Evolutionary conservation across 495 filamentous ascomycete genomes (phyloP), one percentile per base, ranked within the genome.

Genomic region (Annulohypoxylon bovei): DNA sequence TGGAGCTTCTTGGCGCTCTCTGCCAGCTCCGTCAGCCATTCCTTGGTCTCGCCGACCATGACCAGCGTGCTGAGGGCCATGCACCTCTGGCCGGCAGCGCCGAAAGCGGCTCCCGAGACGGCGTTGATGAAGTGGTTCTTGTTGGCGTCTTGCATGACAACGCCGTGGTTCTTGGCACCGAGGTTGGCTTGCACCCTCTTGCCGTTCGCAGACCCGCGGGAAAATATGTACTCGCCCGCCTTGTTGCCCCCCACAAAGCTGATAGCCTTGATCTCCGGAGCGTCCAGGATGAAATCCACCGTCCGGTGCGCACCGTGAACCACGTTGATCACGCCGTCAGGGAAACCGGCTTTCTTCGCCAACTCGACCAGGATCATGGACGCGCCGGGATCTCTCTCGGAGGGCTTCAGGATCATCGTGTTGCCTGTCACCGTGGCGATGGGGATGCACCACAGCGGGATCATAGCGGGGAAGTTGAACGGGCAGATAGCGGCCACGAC

Each of bases 381-480:
- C 18, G 96, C 96, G 55, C 95, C 95, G n/a, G 95, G 95, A 68
- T 98, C 95, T 67, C 95, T 92, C 84, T 99, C 95, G 0, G 95
- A 99, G 3, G 95, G 95, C 87, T 99, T 99, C 62, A 99, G 81
- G 72, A 99, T 88, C 65, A 98, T 81, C 27, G 92, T 95, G 83
- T 99, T 99, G 53, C 95, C 96, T 9, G 93, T 96, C 2, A 96
- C 88, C 11, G 94, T 97, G 40, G 95, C 96, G 76, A 98, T 89
- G 18, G 95, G 96, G 60, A 98, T 96, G 58, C 87, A 96, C 95
- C 95, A 99, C 7, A 99, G 85, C 18, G 95, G 95, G 80, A 99
- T 99, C 95, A 99, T 99, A 70, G 95, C 95, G 42, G 95, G 95
- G 84, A 99, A 99, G 84, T 99, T 99, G 79, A 99, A 99, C 18